Evolutionary conservation across 2,329 filamentous ascomycete genomes (phyloP).

Genomic region (Venturia effusa): DNA sequence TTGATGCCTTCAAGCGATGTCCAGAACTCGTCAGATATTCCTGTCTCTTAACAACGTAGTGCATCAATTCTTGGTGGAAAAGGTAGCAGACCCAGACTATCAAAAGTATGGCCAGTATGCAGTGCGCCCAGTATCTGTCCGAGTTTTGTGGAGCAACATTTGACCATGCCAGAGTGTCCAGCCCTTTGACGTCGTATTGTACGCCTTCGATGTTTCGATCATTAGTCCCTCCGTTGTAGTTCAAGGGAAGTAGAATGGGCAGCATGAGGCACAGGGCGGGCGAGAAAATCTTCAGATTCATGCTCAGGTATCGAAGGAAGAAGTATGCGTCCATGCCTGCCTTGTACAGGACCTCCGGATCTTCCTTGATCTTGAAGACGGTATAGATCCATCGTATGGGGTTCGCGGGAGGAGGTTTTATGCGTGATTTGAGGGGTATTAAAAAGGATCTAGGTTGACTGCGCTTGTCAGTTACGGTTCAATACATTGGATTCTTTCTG

Average conservation of each 20-base stretch:
- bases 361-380: constrained; percentile 39
- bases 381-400: constrained; percentile 19
- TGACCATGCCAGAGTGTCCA: constrained; percentile 79
- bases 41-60: constrained; percentile 21
- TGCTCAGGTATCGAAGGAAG: constrained; percentile 81
- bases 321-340: constrained; percentile 96
- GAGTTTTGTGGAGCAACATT: constrained; percentile 40
- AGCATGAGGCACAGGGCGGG: constrained; percentile 69
- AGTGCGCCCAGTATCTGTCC: constrained; percentile 23
- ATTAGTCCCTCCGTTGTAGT: constrained; percentile 38
- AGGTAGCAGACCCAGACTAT: constrained; percentile 22
- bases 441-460: constrained; percentile 20
- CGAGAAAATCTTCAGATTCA: constrained; percentile 83
- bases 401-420: constrained; percentile 19
- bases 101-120: constrained; percentile 18
- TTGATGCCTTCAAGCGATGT: constrained; percentile 21
- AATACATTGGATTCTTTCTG: no score
- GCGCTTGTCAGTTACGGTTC: background rate
- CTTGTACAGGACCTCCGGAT: constrained; percentile 84
- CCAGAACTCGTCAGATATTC: constrained; percentile 19
- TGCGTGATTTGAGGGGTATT: constrained; percentile 19
- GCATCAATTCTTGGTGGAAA: constrained; percentile 21
- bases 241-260: constrained; percentile 78
- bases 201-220: constrained; percentile 11
- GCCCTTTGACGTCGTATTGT: constrained; percentile 23